Percentiles rank a stretch among this genome's conserved stretches.
Evolutionary conservation across 2,329 filamentous ascomycete species (phyloP).

Genomic region (Claviceps quebecensis): DNA sequence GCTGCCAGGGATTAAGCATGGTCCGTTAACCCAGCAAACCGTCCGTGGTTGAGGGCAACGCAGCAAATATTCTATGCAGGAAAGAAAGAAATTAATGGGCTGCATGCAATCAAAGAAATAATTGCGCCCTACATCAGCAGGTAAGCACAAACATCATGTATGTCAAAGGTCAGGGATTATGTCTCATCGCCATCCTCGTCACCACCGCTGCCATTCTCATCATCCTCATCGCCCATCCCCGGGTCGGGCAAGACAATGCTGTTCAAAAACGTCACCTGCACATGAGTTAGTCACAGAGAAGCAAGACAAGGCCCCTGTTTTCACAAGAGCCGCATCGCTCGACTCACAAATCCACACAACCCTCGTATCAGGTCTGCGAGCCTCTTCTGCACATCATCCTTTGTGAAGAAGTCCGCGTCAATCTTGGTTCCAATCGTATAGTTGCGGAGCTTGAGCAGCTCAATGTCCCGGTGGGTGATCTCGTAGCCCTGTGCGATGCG

Average conservation of each 20-base stretch:
- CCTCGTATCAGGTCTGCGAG: slow-evolving; percentile 50
- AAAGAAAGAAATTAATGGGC: too few relatives aligned
- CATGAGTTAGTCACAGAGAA: not conserved
- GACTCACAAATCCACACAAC: slow-evolving; percentile 62
- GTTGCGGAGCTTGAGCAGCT: slow-evolving; percentile 64
- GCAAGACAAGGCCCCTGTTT: not conserved
- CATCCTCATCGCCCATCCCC: slow-evolving; percentile 28
- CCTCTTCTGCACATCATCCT: slow-evolving; percentile 47
- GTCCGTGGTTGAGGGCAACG: too few relatives aligned
- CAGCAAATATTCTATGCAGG: too few relatives aligned
- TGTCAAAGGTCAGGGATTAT: not conserved
- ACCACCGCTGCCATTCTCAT: slow-evolving; percentile 25
- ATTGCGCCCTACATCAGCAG: too few relatives aligned
- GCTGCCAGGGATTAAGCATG: too few relatives aligned
- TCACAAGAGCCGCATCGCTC: not conserved
- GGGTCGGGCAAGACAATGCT: slow-evolving; percentile 60
- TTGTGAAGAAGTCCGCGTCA: slow-evolving; percentile 49
- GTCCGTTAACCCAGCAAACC: too few relatives aligned
- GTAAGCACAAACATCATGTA: slow-evolving; percentile 19
- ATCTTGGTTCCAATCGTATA: slow-evolving; percentile 61
- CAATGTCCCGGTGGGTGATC: slow-evolving; percentile 63
- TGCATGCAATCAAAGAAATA: too few relatives aligned
- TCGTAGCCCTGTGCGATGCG: slow-evolving; percentile 49
- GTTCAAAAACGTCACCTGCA: slow-evolving; percentile 58
- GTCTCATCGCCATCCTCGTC: slow-evolving; percentile 14